Percentiles rank a stretch among this genome's conserved stretches.
phyloP scores from a whole-genome alignment of 345 rosid genomes.

The Raphanus raphanistrum region DNA sequence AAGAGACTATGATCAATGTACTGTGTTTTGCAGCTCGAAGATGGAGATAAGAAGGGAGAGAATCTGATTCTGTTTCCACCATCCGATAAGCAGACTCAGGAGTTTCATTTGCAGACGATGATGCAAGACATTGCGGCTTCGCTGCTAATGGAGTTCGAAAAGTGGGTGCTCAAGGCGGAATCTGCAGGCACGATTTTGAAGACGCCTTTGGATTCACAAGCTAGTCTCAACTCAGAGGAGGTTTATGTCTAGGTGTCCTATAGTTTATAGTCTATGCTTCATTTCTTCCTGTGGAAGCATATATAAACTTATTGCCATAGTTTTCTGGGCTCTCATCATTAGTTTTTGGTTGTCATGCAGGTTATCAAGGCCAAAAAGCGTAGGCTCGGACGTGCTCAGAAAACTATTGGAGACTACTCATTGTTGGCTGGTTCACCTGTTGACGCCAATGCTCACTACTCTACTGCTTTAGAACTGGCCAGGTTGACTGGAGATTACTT shows the following conservation, averaged over 20 bases:
- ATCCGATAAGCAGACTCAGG: slow-evolving; percentile 77
- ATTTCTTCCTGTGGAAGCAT: slow-evolving; percentile 33
- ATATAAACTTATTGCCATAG: not conserved
- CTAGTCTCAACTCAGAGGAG: slow-evolving; percentile 99
- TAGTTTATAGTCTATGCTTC: slow-evolving; percentile 46
- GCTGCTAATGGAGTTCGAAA: slow-evolving; percentile 94
- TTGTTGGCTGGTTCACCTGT: slow-evolving; percentile 98
- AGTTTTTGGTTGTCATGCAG: slow-evolving; percentile 49
- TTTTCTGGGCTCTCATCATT: slow-evolving; percentile 32
- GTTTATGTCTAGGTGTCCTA: slow-evolving; percentile 97
- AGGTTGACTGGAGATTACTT: slow-evolving; percentile 88
- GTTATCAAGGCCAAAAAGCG: slow-evolving; percentile 96
- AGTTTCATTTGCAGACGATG: slow-evolving; percentile 92
- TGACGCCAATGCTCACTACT: slow-evolving; percentile 97
- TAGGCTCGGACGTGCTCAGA: slow-evolving; percentile 92
- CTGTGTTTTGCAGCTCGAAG: slow-evolving; percentile 67
- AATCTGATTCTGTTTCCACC: slow-evolving; percentile 84
- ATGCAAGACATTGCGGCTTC: slow-evolving; percentile 95
- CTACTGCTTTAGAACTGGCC: slow-evolving; percentile 85
- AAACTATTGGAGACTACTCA: slow-evolving; percentile 98
- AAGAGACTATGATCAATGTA: slow-evolving; percentile 15
- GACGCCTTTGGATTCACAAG: slow-evolving; percentile 99
- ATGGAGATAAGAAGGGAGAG: slow-evolving; percentile 63
- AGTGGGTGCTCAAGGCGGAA: slow-evolving; percentile 89
- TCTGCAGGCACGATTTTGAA: slow-evolving; percentile 92